Evolutionary conservation across 1,284 basidiomycete species (phyloP).

Genomic region (Schizophyllum amplum): DNA sequence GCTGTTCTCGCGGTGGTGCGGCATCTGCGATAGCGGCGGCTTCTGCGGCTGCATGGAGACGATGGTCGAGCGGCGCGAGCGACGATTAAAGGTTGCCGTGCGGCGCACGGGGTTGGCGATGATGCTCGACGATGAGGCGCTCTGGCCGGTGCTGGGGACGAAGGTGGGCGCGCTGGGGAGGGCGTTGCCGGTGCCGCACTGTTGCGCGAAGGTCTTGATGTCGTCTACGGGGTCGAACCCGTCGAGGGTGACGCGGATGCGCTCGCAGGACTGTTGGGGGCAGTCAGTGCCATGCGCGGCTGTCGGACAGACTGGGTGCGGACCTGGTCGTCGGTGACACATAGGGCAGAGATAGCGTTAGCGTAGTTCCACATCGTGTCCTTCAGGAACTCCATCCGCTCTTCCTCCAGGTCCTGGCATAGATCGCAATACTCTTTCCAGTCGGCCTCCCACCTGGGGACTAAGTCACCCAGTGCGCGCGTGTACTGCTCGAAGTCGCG

Average conservation of each 20-base stretch:
- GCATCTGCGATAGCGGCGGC: neutral
- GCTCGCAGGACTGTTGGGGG: slow-evolving; percentile 63
- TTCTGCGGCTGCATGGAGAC: neutral
- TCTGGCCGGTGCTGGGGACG: slow-evolving; percentile 9
- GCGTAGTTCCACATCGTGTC: slow-evolving; percentile 75
- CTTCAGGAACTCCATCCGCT: slow-evolving; percentile 72
- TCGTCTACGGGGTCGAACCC: slow-evolving; percentile 53
- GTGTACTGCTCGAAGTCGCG: slow-evolving; percentile 67
- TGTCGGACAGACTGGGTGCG: neutral
- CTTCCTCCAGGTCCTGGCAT: slow-evolving; percentile 77
- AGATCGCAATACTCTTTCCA: slow-evolving; percentile 73
- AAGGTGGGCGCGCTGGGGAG: slow-evolving; percentile 58
- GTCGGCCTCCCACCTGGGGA: slow-evolving; percentile 62
- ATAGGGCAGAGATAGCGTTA: slow-evolving; percentile 71
- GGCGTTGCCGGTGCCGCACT: slow-evolving; percentile 53
- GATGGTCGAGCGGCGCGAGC: neutral
- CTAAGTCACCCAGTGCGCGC: slow-evolving; percentile 54
- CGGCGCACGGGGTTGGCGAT: neutral
- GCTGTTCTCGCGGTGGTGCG: neutral
- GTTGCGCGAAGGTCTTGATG: slow-evolving; percentile 51
- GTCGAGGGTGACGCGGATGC: slow-evolving; percentile 53
- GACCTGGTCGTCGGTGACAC: slow-evolving; percentile 72
- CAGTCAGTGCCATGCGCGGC: neutral
- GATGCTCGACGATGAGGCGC: neutral
- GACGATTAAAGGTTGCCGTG: neutral